Base-by-base conservation (phyloP, 805 yeast genomes). In the Cyberlindnera euphorbiae region DNA sequence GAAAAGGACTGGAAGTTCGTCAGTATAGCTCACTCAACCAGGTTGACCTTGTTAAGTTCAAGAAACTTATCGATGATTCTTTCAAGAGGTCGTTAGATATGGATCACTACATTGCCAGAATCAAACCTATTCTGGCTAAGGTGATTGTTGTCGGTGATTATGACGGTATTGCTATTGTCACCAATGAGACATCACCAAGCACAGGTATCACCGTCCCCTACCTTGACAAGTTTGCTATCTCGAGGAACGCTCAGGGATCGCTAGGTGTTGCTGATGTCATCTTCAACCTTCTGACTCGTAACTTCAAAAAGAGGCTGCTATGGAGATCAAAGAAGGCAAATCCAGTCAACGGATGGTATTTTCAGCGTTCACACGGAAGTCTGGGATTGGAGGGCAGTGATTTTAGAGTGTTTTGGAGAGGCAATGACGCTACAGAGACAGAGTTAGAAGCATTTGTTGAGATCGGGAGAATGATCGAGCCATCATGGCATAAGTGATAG, bases 311-410 rank as follows among this genome's bases (percentile, higher is more conserved):
- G 54, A 58, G 88, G 10, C 63, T 93, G 8, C 17, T 52, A 2
- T 93, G 98, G 98, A 73, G 98, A 51, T 90, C 97, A 1, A 66
- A 95, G 30, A 73, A 72, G 39, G 73, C 64, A 37, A 93, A 93
- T 58, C 96, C 96, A 0, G 96, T 93, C 7, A 93, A 93, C 64
- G 88, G 88, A 54, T 93, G 98, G 98, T 90, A 90, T 56, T 93
- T 90, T 59, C 97, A 93, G 53, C 68, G 98, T 44, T 81, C 95
- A 27, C 63, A 69, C 13, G 95, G 95, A 1, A 79, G 81, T 18
- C 53, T 78, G 19, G 67, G 70, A 33, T 53, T 80, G 13, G 55
- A 58, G 2, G 62, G 63, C 29, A 49, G 49, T 31, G 55, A 53
- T 16, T 70, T 74, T 63, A 57, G 61, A 29, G 47, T 67, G 50